Conservation (phyloP, 495 filamentous ascomycete genomes). For the Terfezia boudieri region DNA sequence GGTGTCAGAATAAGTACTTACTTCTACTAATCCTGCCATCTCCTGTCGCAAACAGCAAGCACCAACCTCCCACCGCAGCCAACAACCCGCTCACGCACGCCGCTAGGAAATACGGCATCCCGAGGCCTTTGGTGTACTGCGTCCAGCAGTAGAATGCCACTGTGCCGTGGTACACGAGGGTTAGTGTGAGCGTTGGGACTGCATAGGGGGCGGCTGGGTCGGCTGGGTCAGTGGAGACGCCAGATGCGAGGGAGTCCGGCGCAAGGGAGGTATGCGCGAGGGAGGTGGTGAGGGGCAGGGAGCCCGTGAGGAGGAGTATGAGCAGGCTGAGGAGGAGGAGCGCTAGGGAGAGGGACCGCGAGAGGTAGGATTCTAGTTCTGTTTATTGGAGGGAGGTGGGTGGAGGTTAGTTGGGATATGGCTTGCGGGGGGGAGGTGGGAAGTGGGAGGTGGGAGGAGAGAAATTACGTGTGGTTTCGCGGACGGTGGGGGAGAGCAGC, state of each 20-base stretch:
- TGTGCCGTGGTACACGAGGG: constrained; percentile 38
- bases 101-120: constrained; percentile 33
- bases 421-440: background rate
- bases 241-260: background rate
- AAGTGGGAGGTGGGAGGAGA: background rate
- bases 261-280: constrained; percentile 5
- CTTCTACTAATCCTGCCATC: constrained; percentile 37
- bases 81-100: constrained; percentile 29
- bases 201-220: constrained; percentile 46
- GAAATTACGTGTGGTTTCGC: constrained; percentile 31
- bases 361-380: constrained; percentile 55
- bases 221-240: constrained; percentile 18
- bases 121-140: constrained; percentile 31
- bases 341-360: constrained; percentile 42
- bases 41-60: constrained; percentile 46
- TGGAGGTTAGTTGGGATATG: background rate
- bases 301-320: constrained; percentile 46
- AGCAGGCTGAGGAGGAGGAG: constrained; percentile 43
- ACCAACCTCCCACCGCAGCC: constrained; percentile 45
- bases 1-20: background rate
- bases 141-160: constrained; percentile 47
- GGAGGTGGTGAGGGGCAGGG: constrained; percentile 40
- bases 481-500: constrained; percentile 35
- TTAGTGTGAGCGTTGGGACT: constrained; percentile 41
- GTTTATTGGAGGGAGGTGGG: background rate